Evolutionary conservation across 1,284 basidiomycete genomes (phyloP), one percentile per base, ranked within the genome.

Genomic region (Cutaneotrichosporon cutaneum): DNA sequence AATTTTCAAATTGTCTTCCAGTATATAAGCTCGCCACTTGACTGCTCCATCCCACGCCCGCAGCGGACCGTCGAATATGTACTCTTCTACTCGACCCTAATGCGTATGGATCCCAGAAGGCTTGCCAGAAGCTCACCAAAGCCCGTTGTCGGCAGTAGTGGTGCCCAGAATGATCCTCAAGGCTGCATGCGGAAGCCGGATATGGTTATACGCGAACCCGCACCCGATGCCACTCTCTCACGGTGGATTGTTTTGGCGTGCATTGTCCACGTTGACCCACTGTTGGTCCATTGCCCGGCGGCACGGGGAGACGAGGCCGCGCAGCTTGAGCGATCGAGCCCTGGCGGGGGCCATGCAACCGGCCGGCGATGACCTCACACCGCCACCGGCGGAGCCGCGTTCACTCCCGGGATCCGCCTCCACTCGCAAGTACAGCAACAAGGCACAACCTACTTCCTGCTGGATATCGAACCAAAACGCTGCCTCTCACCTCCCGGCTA

Each of bases 321-420:
- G 45, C 18, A 24, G 2, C 9, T 13, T 24, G 9, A 47, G 11
- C 14, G 45, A 47, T 47, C 45, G 45, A 22, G 10, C 7, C 45
- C 24, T 13, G 3, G 24, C 3, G 8, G 5, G 36, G 3, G 13
- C 22, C 14, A 5, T 26, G 10, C 48, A n/a, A 21, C 30, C 51
- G 51, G 51, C 32, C 30, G 32, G 51, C 32, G 32, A 52, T 52
- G 51, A 52, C 32, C 32, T 52, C 51, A 52, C 51, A 42, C 18
- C 50, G 1, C 10, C 27, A 33, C 27, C 11, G 48, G 22, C 48
- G 26, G 16, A 13, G 48, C 26, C 26, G 8, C 21, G 18, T 8
- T 51, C 3, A 10, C 10, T n/a, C 13, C 18, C 39, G 3, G 6
- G 16, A 14, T 18, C n/a, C 16, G 16, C 16, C 39, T n/a, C 16